Evolutionary conservation across 2,329 filamentous ascomycete genomes (phyloP).

Genomic region (Chalaropsis ovoidea): DNA sequence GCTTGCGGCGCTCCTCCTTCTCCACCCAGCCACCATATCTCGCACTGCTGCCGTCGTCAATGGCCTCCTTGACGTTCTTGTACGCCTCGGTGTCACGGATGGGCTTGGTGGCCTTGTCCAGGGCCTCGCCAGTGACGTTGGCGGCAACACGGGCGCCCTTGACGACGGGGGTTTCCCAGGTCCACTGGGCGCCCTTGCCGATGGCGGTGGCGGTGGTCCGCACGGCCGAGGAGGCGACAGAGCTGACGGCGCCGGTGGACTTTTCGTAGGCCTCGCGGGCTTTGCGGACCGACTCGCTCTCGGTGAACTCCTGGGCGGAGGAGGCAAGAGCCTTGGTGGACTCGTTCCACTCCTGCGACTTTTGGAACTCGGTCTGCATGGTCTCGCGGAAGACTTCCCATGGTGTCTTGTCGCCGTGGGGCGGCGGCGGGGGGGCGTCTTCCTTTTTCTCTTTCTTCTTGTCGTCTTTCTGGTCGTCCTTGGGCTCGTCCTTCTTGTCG

Average conservation of each 20-base stretch:
- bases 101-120: slow-evolving; percentile 91
- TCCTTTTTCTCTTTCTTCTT: slow-evolving; percentile 49
- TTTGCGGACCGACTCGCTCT: slow-evolving; percentile 81
- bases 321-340: slow-evolving; percentile 90
- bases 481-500: slow-evolving; percentile 40
- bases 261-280: slow-evolving; percentile 80
- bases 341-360: slow-evolving; percentile 98
- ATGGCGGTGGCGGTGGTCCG: slow-evolving; percentile 79
- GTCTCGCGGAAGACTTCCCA: slow-evolving; percentile 99
- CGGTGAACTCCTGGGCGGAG: slow-evolving; percentile 79
- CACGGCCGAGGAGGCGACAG: slow-evolving; percentile 66
- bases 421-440: slow-evolving; percentile 74
- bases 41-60: slow-evolving; percentile 93
- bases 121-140: slow-evolving; percentile 69
- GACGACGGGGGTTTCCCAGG: slow-evolving; percentile 89
- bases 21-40: slow-evolving; percentile 95
- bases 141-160: slow-evolving; percentile 84
- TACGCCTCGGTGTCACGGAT: slow-evolving; percentile 90
- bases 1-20: slow-evolving; percentile 81
- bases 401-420: slow-evolving; percentile 93
- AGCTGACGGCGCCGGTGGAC: slow-evolving; percentile 71
- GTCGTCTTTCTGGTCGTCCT: slow-evolving; percentile 37
- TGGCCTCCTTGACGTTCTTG: slow-evolving; percentile 88
- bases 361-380: slow-evolving; percentile 86
- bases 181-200: slow-evolving; percentile 87